phyloP scores from a whole-genome alignment of 31 red algal species.

The Odonthalia washingtoniensis region DNA sequence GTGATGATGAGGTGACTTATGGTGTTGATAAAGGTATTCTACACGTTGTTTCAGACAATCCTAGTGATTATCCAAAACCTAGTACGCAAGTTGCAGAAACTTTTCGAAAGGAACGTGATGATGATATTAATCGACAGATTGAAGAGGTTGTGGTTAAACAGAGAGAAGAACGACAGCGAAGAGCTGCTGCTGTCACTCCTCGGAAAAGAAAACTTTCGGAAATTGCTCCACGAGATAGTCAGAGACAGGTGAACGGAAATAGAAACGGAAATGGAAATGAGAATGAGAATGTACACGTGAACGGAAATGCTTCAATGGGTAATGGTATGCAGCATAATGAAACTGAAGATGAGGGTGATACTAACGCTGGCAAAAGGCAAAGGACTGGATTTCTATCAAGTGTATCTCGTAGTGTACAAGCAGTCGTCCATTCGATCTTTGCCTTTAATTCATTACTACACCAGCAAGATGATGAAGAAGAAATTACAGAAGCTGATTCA shows the following conservation, averaged over 20 bases:
- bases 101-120: constrained; percentile 43
- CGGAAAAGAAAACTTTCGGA: background rate
- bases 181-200: background rate
- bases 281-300: background rate
- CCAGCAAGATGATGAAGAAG: background rate
- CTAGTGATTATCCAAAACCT: constrained; percentile 14
- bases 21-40: constrained; percentile 64
- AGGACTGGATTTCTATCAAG: background rate
- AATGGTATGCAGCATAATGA: background rate
- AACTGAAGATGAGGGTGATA: too few species aligned
- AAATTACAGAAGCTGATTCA: background rate
- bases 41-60: constrained; percentile 30
- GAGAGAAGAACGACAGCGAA: constrained; percentile 8
- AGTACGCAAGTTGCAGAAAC: background rate
- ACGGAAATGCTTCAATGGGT: background rate
- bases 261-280: background rate
- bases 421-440: background rate
- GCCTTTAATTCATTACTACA: background rate
- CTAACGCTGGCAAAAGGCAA: too few species aligned
- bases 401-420: background rate
- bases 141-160: constrained; percentile 27
- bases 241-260: background rate
- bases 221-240: background rate
- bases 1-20: constrained; percentile 67
- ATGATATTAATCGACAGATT: constrained; percentile 34